These are phyloP conservation scores for Arachnomyces sp. DNA, from an alignment of 2,329 filamentous ascomycete genomes.

Conservation along the genomic window DNA sequence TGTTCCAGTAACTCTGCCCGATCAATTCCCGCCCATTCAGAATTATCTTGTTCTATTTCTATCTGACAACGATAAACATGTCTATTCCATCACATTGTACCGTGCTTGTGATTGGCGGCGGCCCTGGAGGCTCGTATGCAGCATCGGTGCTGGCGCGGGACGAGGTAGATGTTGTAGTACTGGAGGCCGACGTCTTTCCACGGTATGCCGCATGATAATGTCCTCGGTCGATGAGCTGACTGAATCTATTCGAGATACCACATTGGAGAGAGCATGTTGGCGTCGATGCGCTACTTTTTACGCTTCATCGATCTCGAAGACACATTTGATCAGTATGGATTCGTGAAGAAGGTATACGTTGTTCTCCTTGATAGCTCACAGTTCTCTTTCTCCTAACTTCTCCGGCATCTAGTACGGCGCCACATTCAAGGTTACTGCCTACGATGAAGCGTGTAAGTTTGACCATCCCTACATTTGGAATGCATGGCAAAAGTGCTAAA, in stretches of 20 bases:
- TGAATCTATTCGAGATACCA: conserved; percentile 23
- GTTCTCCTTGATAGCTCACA: neutral
- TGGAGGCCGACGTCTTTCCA: conserved; percentile 40
- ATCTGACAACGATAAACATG: neutral
- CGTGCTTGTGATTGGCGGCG: conserved; percentile 40
- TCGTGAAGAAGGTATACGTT: conserved; percentile 30
- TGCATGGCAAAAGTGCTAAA: neutral
- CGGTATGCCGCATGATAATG: conserved; percentile 20
- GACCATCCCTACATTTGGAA: neutral
- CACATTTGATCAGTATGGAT: conserved; percentile 35
- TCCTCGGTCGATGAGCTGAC: too few species aligned
- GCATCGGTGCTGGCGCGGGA: conserved; percentile 39
- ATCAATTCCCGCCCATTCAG: too few species aligned
- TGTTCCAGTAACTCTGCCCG: too few species aligned
- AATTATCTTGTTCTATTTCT: too few species aligned
- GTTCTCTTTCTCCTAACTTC: conserved; percentile 2
- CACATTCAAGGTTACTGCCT: conserved; percentile 32
- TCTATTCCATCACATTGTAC: conserved; percentile 21
- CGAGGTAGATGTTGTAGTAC: conserved; percentile 37
- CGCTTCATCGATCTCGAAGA: conserved; percentile 39
- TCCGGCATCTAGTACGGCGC: conserved; percentile 30
- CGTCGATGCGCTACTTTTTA: conserved; percentile 36
- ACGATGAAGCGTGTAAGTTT: conserved; percentile 27
- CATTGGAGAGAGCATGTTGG: conserved; percentile 31
- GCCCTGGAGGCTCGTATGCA: conserved; percentile 41